Evolutionary conservation across 176 grass and related monocot species (phyloP).

Genomic region (Tillandsia fasciculata): DNA sequence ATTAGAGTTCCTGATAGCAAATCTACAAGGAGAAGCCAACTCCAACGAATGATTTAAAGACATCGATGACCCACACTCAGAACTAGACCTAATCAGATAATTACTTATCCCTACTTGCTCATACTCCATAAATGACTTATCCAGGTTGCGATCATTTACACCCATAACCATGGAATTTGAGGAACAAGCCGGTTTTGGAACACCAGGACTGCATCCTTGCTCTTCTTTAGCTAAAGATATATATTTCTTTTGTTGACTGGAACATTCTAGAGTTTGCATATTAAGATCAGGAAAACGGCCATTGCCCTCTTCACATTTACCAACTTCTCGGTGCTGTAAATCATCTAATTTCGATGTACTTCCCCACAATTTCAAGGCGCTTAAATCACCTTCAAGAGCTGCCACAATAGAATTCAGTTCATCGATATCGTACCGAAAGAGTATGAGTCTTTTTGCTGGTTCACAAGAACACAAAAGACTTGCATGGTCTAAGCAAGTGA

Average conservation of each 20-base stretch:
- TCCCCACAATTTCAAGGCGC: slow-evolving; percentile 28
- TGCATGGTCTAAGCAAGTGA: slow-evolving; percentile 67
- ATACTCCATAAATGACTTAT: slow-evolving; percentile 14
- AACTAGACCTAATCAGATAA: slow-evolving; percentile 21
- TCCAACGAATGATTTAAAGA: slow-evolving; percentile 35
- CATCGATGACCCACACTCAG: slow-evolving; percentile 15
- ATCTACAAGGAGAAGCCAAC: slow-evolving; percentile 17
- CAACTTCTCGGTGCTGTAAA: not conserved
- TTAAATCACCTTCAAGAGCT: slow-evolving; percentile 60
- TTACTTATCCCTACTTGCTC: slow-evolving; percentile 13
- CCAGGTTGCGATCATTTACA: slow-evolving; percentile 7
- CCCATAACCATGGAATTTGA: slow-evolving; percentile 15
- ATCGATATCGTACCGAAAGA: slow-evolving; percentile 55
- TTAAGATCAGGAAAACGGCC: slow-evolving; percentile 36
- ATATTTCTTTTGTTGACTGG: slow-evolving; percentile 5
- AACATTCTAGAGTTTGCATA: slow-evolving; percentile 15
- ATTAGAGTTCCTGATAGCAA: slow-evolving; percentile 4
- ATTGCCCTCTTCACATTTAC: not conserved
- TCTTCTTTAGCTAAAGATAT: slow-evolving; percentile 5
- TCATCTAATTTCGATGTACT: too few relatives aligned
- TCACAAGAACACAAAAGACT: slow-evolving; percentile 63
- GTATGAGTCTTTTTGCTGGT: slow-evolving; percentile 28
- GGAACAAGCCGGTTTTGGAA: slow-evolving; percentile 14
- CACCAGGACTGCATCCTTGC: slow-evolving; percentile 8
- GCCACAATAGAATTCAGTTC: slow-evolving; percentile 56